A percentile compares a stretch with the other conserved stretches of the same genome.
These are phyloP conservation scores for Fraxinus nigra DNA, from an alignment of 305 asterid species.

Conservation along the genomic window DNA sequence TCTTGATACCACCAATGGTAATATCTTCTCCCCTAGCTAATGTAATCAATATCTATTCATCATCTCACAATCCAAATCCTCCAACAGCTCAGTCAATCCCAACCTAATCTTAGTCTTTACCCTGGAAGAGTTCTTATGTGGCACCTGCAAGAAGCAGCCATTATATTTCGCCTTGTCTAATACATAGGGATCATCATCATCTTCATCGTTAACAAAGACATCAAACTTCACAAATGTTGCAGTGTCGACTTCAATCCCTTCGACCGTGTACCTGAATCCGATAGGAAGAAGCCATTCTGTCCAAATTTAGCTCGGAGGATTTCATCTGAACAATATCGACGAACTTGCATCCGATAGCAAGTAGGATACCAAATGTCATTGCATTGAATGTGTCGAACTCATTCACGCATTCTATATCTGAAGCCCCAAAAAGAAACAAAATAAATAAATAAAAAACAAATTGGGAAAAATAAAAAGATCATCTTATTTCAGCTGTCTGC, in stretches of 20 bases:
- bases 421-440: too few relatives aligned
- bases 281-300: too few relatives aligned
- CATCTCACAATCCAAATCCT: constrained; percentile 48
- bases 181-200: constrained; percentile 28
- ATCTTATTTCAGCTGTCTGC: too few relatives aligned
- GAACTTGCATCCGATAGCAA: too few relatives aligned
- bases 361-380: too few relatives aligned
- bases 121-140: constrained; percentile 33
- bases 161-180: constrained; percentile 49
- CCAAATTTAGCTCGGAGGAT: too few relatives aligned
- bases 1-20: constrained; percentile 43
- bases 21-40: constrained; percentile 38
- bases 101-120: constrained; percentile 28
- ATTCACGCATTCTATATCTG: too few relatives aligned
- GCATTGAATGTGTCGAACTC: too few relatives aligned
- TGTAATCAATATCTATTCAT: constrained; percentile 50
- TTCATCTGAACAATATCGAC: too few relatives aligned
- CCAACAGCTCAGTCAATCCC: constrained; percentile 35
- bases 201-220: constrained; percentile 50
- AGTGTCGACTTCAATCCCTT: constrained; percentile 37
- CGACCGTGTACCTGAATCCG: constrained; percentile 19
- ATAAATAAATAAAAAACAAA: too few relatives aligned
- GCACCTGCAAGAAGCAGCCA: constrained; percentile 36
- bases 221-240: constrained; percentile 40
- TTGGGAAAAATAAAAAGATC: too few relatives aligned